Evolutionary conservation across 78 protist genomes (phyloP), one percentile per base, ranked within the genome.

Genomic region (Mantamonas sphyraenae): DNA sequence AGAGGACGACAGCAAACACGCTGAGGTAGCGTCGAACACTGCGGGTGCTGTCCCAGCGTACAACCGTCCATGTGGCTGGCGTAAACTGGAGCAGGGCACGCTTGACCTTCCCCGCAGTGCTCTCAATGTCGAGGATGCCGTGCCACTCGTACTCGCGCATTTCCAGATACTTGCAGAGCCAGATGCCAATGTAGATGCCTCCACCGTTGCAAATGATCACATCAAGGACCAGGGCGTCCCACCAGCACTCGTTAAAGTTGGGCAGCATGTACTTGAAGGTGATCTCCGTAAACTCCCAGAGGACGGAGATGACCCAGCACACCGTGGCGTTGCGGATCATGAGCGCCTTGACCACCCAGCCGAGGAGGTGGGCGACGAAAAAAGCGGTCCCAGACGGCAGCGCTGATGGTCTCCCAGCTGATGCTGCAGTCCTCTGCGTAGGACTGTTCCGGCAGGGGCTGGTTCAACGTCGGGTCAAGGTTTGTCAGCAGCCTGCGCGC

Each of bases 211-310:
- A 84, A 22, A 84, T 74, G 35, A 77, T 35, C 38, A 85, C 65
- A 55, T 88, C 93, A 30, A 85, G 64, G 47, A 88, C 63, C 60
- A 90, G 77, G 62, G 79, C 85, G 77, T 87, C 95, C 91, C 95
- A 90, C 95, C 95, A 90, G 83, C 95, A 90, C 76, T 90, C 96
- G 31, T 42, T 63, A 73, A 91, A 91, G 63, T 91, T 91, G 65
- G 90, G 91, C 55, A 88, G 73, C 16, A 55, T 30, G 69, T 83
- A 87, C 26, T 72, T 77, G 56, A 91, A 74, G 17, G 92, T 37
- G n/a, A 76, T 24, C 82, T 91, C 96, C 19, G 73, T 8, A n/a
- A 88, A 31, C 76, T 91, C 96, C 40, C 83, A 91, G n/a, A 74
- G n/a, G 26, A 88, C 47, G 64, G 68, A 31, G 37, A 82, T 58